Base-by-base conservation (phyloP, 768 basidiomycete genomes). In the Lactarius sanguifluus region DNA sequence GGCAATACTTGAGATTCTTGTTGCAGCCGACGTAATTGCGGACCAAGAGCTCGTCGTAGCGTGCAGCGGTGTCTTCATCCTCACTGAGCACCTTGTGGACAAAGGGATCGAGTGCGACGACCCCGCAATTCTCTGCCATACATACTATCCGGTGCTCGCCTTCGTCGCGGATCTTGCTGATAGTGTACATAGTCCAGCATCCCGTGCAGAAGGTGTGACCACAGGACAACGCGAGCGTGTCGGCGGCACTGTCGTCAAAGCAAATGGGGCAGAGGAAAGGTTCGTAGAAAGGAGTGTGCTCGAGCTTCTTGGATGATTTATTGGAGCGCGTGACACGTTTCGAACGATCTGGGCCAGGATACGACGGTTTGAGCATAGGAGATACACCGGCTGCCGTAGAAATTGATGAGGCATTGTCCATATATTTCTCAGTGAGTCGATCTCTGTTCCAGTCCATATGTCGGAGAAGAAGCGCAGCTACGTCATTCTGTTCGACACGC, bases 361-460 rank as follows among this genome's bases (percentile, higher is more conserved):
- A 62, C 30, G 75, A 72, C 10, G 77, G 71, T 3, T 77, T 73
- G n/a, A 79, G 85, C 65, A 73, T 80, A 59, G 76, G 81, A 69
- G 72, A 83, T 70, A 91, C 82, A 4, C 96, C 97, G 1, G 96
- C 94, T 8, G 85, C 84, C 32, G 85, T 81, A 34, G 89, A 85
- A 18, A 95, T 84, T 9, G 79, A 78, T 23, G 86, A 81, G 1
- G 92, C 85, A 66, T 94, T 91, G 72, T 98, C 96, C 94, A 97
- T 97, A 78, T 93, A 98, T 76, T 92, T 91, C 79, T 98, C 96
- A 71, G 94, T 93, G 25, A 99, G 84, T 64, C 89, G 88, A 75
- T 99, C 97, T 74, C 92, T 93, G 82, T 98, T 98, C 97, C 97
- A 99, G 63, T 83, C 81, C 81, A 90, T 85, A 78, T 91, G 80